These are phyloP conservation scores for Chalciporus sphaerocephalus DNA, from an alignment of 768 basidiomycete species.

Conservation along the genomic window DNA sequence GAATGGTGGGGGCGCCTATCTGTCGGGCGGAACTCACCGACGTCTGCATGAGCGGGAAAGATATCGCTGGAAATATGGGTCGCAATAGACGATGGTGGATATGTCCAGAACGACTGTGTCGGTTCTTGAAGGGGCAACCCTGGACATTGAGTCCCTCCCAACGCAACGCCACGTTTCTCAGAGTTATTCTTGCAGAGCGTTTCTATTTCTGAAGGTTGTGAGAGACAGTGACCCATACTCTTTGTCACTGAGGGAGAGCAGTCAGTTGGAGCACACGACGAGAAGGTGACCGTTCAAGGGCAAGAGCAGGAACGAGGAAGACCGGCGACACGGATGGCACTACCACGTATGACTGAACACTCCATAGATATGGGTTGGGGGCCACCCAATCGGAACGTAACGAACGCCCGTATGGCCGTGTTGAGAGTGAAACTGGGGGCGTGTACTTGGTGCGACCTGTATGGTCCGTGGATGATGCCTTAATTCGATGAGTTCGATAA, in stretches of 20 bases:
- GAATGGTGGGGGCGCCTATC: no score
- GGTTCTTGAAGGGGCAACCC: constrained; percentile 55
- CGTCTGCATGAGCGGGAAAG: constrained; percentile 52
- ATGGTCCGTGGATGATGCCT: no score
- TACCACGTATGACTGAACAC: not conserved
- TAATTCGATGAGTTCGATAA: constrained; percentile 7
- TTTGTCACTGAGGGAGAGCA: constrained; percentile 3
- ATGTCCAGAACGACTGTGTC: constrained; percentile 60
- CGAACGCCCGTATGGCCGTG: constrained; percentile 4
- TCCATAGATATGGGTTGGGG: constrained; percentile 15
- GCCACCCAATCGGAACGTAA: constrained; percentile 13
- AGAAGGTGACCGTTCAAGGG: not conserved
- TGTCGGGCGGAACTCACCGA: constrained; percentile 33
- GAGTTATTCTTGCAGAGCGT: not conserved
- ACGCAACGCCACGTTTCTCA: constrained; percentile 1
- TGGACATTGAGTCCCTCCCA: constrained; percentile 5
- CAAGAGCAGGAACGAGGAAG: not conserved
- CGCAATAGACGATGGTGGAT: constrained; percentile 48
- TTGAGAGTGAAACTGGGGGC: no score
- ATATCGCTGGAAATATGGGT: constrained; percentile 16
- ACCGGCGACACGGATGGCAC: not conserved
- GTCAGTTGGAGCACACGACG: not conserved
- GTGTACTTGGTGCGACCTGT: no score
- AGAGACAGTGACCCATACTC: constrained; percentile 27
- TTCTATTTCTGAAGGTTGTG: constrained; percentile 7